These are phyloP conservation scores for Capsella bursapastoris DNA, from an alignment of 345 rosid species.

Conservation along the genomic window DNA sequence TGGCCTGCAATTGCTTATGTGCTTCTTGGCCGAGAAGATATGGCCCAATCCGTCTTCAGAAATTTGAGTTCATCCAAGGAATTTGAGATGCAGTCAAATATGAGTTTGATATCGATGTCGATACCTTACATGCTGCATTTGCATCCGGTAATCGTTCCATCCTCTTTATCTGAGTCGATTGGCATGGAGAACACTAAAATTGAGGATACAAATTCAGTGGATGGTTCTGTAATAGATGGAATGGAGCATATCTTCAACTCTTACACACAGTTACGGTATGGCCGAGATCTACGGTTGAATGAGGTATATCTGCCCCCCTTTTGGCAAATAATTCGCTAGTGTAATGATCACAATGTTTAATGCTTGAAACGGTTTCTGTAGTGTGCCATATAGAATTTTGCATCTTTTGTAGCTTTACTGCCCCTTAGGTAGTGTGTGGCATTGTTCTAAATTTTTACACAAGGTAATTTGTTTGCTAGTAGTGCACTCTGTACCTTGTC, in stretches of 20 bases:
- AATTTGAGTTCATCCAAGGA: slow-evolving; percentile 60
- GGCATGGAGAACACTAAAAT: slow-evolving; percentile 69
- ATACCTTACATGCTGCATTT: slow-evolving; percentile 94
- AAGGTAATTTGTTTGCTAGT: background rate
- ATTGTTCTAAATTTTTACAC: slow-evolving; percentile 24
- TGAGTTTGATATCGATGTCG: slow-evolving; percentile 74
- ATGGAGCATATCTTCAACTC: slow-evolving; percentile 98
- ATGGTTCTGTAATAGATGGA: slow-evolving; percentile 84
- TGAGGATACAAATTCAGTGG: slow-evolving; percentile 79
- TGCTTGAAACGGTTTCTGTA: slow-evolving; percentile 6
- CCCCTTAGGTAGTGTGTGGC: slow-evolving; percentile 15
- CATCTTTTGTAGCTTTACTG: slow-evolving; percentile 10
- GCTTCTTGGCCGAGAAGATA: slow-evolving; percentile 94
- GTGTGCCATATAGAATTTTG: slow-evolving; percentile 18
- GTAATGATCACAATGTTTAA: slow-evolving; percentile 8
- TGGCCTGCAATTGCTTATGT: slow-evolving; percentile 96
- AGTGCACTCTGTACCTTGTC: slow-evolving; percentile 25
- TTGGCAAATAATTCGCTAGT: background rate
- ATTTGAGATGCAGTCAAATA: slow-evolving; percentile 59
- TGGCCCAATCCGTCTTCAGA: slow-evolving; percentile 68
- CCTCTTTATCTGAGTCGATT: slow-evolving; percentile 69
- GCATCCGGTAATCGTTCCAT: slow-evolving; percentile 90
- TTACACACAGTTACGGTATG: slow-evolving; percentile 80
- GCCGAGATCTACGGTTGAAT: slow-evolving; percentile 92
- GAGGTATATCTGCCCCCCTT: slow-evolving; percentile 57